Evolutionary conservation across 805 yeast species (phyloP).

Genomic region (Candida ficus): DNA sequence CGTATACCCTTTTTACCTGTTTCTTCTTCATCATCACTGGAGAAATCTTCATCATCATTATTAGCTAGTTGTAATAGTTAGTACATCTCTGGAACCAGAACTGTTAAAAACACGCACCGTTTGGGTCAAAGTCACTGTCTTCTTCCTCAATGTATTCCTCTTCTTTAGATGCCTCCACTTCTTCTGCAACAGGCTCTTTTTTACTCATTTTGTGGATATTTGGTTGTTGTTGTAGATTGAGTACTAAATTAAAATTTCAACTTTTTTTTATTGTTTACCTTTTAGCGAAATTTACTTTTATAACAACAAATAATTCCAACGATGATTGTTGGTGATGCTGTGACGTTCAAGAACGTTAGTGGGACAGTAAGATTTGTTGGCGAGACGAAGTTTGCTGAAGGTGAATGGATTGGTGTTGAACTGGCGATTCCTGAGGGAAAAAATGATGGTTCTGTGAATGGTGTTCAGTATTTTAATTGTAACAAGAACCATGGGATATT

Average conservation of each 20-base stretch:
- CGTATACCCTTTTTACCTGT: constrained; percentile 9
- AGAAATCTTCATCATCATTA: constrained; percentile 14
- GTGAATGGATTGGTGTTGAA: constrained; percentile 78
- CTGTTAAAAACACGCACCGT: constrained; percentile 16
- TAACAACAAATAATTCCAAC: too few relatives aligned
- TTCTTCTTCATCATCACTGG: constrained; percentile 21
- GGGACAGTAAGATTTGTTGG: constrained; percentile 52
- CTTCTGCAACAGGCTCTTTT: constrained; percentile 18
- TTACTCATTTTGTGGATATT: not conserved
- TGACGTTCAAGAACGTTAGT: constrained; percentile 13
- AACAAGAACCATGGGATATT: constrained; percentile 50
- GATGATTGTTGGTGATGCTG: constrained; percentile 14
- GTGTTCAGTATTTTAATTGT: constrained; percentile 52
- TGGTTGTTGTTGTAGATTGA: not conserved
- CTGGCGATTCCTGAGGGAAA: constrained; percentile 74
- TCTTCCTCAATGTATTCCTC: constrained; percentile 48
- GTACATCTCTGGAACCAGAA: constrained; percentile 2
- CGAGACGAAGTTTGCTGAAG: constrained; percentile 51
- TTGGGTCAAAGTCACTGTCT: constrained; percentile 55
- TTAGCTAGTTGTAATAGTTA: constrained; percentile 5
- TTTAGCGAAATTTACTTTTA: too few relatives aligned
- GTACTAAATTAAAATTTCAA: too few relatives aligned
- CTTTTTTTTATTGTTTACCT: too few relatives aligned
- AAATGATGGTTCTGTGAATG: constrained; percentile 72
- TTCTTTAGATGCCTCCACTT: constrained; percentile 24